These are phyloP conservation scores for Hygrophoropsis aurantiaca DNA, from an alignment of 768 basidiomycete species.

Conservation along the genomic window DNA sequence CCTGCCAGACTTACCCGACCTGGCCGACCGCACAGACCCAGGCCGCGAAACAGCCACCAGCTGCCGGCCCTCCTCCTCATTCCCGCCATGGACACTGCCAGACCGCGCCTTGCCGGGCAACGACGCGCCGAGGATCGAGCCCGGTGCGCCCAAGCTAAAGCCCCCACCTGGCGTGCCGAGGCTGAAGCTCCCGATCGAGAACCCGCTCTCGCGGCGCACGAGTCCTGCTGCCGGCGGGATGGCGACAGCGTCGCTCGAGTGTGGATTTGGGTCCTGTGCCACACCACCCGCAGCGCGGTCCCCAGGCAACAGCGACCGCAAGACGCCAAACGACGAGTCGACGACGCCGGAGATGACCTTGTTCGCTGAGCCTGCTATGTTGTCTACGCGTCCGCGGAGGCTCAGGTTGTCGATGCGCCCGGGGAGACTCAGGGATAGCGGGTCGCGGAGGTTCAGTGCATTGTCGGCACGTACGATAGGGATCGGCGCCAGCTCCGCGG, in stretches of 20 bases:
- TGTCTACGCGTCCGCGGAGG: conserved; percentile 79
- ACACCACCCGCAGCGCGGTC: conserved; percentile 24
- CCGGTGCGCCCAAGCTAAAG: too few relatives aligned
- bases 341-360: conserved; percentile 81
- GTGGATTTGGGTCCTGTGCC: conserved; percentile 14
- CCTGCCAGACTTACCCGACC: too few relatives aligned
- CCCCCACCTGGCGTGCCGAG: too few relatives aligned
- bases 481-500: conserved; percentile 80
- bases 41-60: conserved; percentile 52
- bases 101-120: conserved; percentile 44
- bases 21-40: conserved; percentile 42
- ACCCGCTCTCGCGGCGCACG: conserved; percentile 71
- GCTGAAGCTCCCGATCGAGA: conserved; percentile 84
- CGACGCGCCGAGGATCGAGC: too few relatives aligned
- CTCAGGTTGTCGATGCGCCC: conserved; percentile 74
- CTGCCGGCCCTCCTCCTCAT: conserved; percentile 46
- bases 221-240: conserved; percentile 61
- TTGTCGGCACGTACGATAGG: conserved; percentile 55
- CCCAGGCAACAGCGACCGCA: conserved; percentile 72
- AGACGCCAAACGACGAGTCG: conserved; percentile 85
- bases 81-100: conserved; percentile 12
- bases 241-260: conserved; percentile 13
- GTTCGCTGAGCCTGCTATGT: conserved; percentile 79
- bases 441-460: too few relatives aligned
- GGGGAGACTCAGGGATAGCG: too few relatives aligned